Conservation (phyloP, 495 filamentous ascomycete genomes). For the Neurospora sp. region DNA sequence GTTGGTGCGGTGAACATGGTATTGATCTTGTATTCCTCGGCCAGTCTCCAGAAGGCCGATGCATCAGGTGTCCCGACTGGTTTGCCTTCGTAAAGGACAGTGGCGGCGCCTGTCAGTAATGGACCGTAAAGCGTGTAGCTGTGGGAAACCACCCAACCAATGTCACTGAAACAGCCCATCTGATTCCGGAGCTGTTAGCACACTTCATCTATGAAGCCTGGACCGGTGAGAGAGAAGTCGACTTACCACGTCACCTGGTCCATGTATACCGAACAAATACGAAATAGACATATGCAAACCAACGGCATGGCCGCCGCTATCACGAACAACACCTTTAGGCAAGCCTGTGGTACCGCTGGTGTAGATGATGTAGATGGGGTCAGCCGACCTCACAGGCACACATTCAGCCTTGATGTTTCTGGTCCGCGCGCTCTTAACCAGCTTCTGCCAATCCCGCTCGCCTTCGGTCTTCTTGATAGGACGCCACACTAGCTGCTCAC, state of each 20-base stretch:
- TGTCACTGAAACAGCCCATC: constrained; percentile 46
- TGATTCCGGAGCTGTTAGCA: not conserved
- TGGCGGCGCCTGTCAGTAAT: constrained; percentile 72
- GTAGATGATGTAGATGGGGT: constrained; percentile 85
- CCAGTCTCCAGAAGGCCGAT: constrained; percentile 76
- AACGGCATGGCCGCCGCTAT: constrained; percentile 81
- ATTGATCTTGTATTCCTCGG: constrained; percentile 78
- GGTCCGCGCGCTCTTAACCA: constrained; percentile 56
- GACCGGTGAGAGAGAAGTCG: constrained; percentile 1
- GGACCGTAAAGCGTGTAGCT: constrained; percentile 74
- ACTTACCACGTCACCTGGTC: constrained; percentile 61
- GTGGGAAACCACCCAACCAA: constrained; percentile 81
- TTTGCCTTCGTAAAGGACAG: constrained; percentile 85
- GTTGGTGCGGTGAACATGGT: constrained; percentile 78
- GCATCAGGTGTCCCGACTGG: constrained; percentile 84
- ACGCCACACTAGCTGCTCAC: constrained; percentile 68
- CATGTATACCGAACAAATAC: constrained; percentile 69
- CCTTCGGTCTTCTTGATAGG: constrained; percentile 50
- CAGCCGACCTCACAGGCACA: constrained; percentile 66
- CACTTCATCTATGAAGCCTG: not conserved
- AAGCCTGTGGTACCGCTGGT: constrained; percentile 75
- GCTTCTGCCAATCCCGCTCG: constrained; percentile 68
- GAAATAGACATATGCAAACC: constrained; percentile 70
- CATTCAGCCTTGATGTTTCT: constrained; percentile 56
- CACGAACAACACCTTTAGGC: constrained; percentile 79